Base-by-base conservation (phyloP, 1,284 basidiomycete species). In the Rhizoctonia solani region DNA sequence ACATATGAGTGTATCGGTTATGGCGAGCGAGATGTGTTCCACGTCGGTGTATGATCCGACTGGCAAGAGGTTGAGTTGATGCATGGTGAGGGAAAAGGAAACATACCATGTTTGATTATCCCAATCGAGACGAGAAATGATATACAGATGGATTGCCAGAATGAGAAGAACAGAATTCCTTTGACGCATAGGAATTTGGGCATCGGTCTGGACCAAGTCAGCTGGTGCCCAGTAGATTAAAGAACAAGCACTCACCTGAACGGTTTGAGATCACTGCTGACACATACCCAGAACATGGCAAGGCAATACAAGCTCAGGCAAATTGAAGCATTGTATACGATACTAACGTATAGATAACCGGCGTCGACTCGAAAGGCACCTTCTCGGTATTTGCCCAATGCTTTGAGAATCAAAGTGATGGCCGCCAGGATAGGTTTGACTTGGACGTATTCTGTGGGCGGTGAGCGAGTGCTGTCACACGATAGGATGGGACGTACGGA, bases 121-220 rank as follows among this genome's bases (percentile, higher is more conserved):
- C 89, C 85, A 0, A 89, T 81, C 1, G 94, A 89, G 44, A 98
- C 96, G 21, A 98, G 84, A 72, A 94, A 85, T 29, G 94, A 95
- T 61, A 99, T 87, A 49, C 77, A 85, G 49, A 98, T 86, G 14
- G 89, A 86, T 76, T 99, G 96, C 96, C 96, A 99, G 80, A 99
- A 99, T 0, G 91, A 95, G 78, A 97, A 96, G 82, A 98, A 98
- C 47, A 99, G 83, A 72, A 99, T 95, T 54, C 94, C 95, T 76
- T 99, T 98, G 73, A 99, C 93, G 76, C 95, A 98, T 25, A 99
- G 86, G 78, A 99, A 99, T 77, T 98, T 97, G 5, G 94, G 93
- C 76, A 91, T 83, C 0, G 89, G 89, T 41, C 87, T 88, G 52
- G 9, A 39, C 16, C 16, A 39, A 39, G 16, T 39, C 37, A n/a